Conservation (phyloP, 805 yeast species). For the Yarrowia sp. region DNA sequence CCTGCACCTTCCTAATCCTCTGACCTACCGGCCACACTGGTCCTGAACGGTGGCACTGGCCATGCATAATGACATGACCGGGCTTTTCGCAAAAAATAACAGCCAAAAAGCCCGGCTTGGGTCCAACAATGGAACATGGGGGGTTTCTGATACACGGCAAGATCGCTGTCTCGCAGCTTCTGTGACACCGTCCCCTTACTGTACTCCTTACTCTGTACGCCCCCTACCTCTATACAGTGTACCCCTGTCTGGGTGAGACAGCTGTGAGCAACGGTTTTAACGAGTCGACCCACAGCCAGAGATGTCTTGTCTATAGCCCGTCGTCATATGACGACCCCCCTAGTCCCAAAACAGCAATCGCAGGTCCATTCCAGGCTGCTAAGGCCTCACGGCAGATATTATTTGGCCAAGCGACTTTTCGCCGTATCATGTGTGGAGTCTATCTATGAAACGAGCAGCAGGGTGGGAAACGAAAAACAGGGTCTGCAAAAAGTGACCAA, state of each 20-base stretch:
- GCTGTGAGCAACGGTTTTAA: background rate
- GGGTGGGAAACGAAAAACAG: constrained; percentile 12
- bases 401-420: constrained; percentile 21
- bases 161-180: background rate
- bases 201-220: constrained; percentile 3
- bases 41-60: constrained; percentile 5
- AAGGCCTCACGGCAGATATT: constrained; percentile 17
- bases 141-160: background rate
- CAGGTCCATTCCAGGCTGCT: constrained; percentile 13
- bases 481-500: background rate
- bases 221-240: constrained; percentile 22
- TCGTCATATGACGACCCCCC: constrained; percentile 17
- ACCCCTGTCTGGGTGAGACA: constrained; percentile 29
- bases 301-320: background rate
- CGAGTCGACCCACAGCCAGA: no score
- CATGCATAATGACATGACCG: constrained; percentile 27
- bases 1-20: constrained; percentile 26
- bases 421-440: constrained; percentile 21
- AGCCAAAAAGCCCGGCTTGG: background rate
- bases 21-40: constrained; percentile 29
- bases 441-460: constrained; percentile 32
- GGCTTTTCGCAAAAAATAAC: background rate
- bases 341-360: constrained; percentile 10
- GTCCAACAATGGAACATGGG: background rate
- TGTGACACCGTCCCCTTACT: background rate